Evolutionary conservation across 2,329 filamentous ascomycete species (phyloP), one percentile per base, ranked within the genome.

Genomic region (Metarhizium robertsii): DNA sequence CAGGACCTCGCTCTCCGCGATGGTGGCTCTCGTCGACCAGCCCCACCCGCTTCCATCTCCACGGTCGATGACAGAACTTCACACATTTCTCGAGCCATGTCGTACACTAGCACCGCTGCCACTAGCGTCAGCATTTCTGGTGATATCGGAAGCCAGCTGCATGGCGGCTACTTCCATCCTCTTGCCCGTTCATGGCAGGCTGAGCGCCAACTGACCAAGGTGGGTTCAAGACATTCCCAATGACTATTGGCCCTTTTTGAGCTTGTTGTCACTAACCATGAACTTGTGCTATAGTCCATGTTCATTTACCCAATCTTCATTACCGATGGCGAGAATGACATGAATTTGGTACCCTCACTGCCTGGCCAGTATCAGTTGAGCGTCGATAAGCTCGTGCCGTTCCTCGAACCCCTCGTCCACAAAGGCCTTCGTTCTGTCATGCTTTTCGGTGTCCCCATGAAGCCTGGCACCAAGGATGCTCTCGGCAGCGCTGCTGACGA

Each of bases 231-330:
- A 10, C 18, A 6, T 5, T 38, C 18, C 4, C 4, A 4, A 18
- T 16, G 18, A 4, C 20, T 38, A 6, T 18, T 29, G 3, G 7
- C 30, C 30, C 16, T 20, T 36, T 6, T 16, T 20, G 32, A 36
- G 13, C 38, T 5, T 40, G 4, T 16, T 16, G 7, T 38, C 36
- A 29, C 49, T 51, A 51, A 51, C 49, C 16, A 18, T 8, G 32
- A 25, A 51, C 25, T 32, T 40, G 10, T 47, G 8, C 20, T 58
- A 10, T 65, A 96, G 90, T 94, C 92, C 42, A 97, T 97, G 94
- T 86, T 99, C 66, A 96, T 99, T 66, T 97, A 95, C 74, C 94
- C 94, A 13, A 81, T 99, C 62, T 99, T 99, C 76, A 84, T 99
- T 61, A 95, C 94, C 65, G 94, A 99, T 72, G 84, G 89, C 67